phyloP scores from a whole-genome alignment of 805 yeast species.

The Debaryomyces maramus region DNA sequence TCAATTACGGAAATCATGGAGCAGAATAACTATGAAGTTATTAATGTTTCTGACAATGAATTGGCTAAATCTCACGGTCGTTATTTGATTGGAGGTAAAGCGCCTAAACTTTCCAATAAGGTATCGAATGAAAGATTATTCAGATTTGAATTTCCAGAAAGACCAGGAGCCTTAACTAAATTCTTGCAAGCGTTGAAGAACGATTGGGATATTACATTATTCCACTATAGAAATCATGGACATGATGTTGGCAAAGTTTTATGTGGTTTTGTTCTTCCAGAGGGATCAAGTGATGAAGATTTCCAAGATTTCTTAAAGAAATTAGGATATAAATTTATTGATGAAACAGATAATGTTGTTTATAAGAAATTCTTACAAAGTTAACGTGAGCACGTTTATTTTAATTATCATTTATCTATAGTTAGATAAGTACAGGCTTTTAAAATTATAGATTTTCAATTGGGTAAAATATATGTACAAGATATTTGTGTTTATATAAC shows the following conservation, averaged over 20 bases:
- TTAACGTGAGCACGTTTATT: too few relatives aligned
- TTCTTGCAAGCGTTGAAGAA: conserved; percentile 71
- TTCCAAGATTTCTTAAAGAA: conserved; percentile 68
- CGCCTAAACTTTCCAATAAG: conserved; percentile 36
- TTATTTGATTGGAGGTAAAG: conserved; percentile 91
- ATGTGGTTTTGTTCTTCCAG: conserved; percentile 87
- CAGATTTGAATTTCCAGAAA: conserved; percentile 93
- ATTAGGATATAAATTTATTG: conserved; percentile 73
- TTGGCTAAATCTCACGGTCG: conserved; percentile 96
- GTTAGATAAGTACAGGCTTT: too few relatives aligned
- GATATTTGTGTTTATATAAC: conserved; percentile 1
- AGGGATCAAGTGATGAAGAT: conserved; percentile 55
- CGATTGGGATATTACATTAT: conserved; percentile 89
- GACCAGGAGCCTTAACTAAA: conserved; percentile 88
- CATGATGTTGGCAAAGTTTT: conserved; percentile 90
- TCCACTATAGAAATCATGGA: conserved; percentile 97
- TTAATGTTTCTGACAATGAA: conserved; percentile 88
- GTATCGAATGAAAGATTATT: conserved; percentile 75
- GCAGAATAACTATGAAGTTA: conserved; percentile 66
- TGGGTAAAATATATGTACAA: conserved; percentile 3
- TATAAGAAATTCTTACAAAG: conserved; percentile 68
- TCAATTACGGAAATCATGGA: conserved; percentile 61
- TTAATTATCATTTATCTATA: too few relatives aligned
- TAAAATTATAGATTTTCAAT: neutral
- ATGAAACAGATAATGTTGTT: conserved; percentile 85